Conservation (phyloP, 2,329 filamentous ascomycete species). For the Arthrocladium fulminans region DNA sequence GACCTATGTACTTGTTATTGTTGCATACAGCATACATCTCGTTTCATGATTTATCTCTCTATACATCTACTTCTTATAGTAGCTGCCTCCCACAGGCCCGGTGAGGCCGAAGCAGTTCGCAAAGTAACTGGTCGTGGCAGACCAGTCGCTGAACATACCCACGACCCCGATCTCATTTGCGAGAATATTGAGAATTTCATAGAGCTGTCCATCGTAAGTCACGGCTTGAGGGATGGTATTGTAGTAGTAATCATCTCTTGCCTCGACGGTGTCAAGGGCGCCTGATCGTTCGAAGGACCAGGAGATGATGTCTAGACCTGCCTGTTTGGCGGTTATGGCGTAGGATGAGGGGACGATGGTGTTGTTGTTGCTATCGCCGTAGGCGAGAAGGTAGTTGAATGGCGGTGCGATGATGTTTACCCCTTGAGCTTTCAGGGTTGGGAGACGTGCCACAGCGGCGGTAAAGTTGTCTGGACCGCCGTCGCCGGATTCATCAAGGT, state of each 20-base stretch:
- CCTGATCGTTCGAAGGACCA: slow-evolving; percentile 62
- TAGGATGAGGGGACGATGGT: slow-evolving; percentile 55
- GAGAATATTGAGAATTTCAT: slow-evolving; percentile 56
- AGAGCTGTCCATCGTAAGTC: slow-evolving; percentile 58
- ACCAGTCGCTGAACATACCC: slow-evolving; percentile 62
- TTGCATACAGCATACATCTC: too few relatives aligned
- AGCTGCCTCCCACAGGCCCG: slow-evolving; percentile 10
- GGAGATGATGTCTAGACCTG: slow-evolving; percentile 56
- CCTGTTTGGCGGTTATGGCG: slow-evolving; percentile 50
- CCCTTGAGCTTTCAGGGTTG: slow-evolving; percentile 47
- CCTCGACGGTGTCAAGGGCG: slow-evolving; percentile 44
- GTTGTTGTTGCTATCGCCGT: slow-evolving; percentile 38
- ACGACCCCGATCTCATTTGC: slow-evolving; percentile 51
- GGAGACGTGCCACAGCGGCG: slow-evolving; percentile 49
- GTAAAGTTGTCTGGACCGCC: slow-evolving; percentile 42
- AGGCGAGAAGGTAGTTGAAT: slow-evolving; percentile 52
- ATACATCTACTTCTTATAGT: too few relatives aligned
- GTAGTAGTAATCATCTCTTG: slow-evolving; percentile 45
- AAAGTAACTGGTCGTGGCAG: slow-evolving; percentile 59
- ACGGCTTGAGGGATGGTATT: slow-evolving; percentile 45
- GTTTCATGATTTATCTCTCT: too few relatives aligned
- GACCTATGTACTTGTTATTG: too few relatives aligned
- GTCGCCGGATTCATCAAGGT: slow-evolving; percentile 56
- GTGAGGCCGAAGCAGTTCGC: slow-evolving; percentile 55
- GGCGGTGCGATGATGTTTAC: slow-evolving; percentile 57